These are phyloP conservation scores for Clathrus columnatus DNA, from an alignment of 768 basidiomycete genomes.

Conservation along the genomic window DNA sequence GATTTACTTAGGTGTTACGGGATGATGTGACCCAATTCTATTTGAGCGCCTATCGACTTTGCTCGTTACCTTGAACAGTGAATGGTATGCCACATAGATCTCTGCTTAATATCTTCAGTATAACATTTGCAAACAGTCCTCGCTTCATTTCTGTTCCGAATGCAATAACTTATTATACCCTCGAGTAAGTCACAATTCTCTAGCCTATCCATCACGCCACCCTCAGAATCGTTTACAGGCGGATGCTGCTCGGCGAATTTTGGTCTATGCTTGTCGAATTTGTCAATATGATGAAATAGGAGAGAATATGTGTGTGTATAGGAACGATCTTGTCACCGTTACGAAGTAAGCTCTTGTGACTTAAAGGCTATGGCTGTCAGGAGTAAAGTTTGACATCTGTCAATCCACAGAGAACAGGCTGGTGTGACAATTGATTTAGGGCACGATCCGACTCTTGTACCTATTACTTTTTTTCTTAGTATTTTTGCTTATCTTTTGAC, in stretches of 20 bases:
- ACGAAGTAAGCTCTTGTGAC: constrained; percentile 59
- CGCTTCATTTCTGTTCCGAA: constrained; percentile 86
- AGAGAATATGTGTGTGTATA: constrained; percentile 84
- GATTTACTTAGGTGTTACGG: too few species aligned
- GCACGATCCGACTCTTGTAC: constrained; percentile 79
- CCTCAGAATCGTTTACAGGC: constrained; percentile 43
- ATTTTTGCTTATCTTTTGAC: not conserved
- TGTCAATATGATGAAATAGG: constrained; percentile 80
- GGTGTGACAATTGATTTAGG: constrained; percentile 86
- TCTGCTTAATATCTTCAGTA: not conserved
- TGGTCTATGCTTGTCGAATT: constrained; percentile 89
- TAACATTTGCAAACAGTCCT: constrained; percentile 41
- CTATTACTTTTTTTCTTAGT: constrained; percentile 15
- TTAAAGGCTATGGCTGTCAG: not conserved
- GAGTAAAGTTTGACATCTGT: not conserved
- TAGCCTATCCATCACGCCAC: not conserved
- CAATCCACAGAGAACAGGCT: constrained; percentile 75
- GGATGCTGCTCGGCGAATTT: constrained; percentile 72
- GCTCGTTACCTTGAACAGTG: not conserved
- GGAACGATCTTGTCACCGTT: constrained; percentile 87
- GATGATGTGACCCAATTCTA: too few species aligned
- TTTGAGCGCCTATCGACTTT: too few species aligned
- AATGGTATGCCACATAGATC: not conserved
- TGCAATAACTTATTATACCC: constrained; percentile 95
- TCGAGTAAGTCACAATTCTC: constrained; percentile 17